Evolutionary conservation across 768 basidiomycete species (phyloP).

Genomic region (Suillus placidus): DNA sequence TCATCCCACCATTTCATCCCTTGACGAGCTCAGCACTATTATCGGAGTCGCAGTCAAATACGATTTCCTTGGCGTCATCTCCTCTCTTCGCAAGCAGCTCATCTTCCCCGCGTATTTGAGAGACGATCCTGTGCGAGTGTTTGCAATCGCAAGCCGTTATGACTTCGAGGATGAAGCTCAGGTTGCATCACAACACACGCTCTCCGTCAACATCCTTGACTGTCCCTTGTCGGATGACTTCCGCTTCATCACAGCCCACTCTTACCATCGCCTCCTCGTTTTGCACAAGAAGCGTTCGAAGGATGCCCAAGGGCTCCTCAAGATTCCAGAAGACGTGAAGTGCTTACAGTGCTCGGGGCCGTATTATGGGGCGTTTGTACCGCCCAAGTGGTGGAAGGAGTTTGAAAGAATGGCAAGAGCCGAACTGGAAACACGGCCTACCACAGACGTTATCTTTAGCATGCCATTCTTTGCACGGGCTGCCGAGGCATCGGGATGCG

Average conservation of each 20-base stretch:
- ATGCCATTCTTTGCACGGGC: constrained; percentile 59
- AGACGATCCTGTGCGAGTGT: constrained; percentile 59
- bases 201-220: constrained; percentile 54
- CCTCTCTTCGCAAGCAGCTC: constrained; percentile 53
- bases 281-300: constrained; percentile 58
- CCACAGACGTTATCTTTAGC: constrained; percentile 61
- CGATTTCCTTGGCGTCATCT: constrained; percentile 52
- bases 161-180: constrained; percentile 65
- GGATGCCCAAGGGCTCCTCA: constrained; percentile 51
- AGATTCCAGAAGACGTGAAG: constrained; percentile 50
- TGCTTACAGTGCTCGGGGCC: constrained; percentile 71
- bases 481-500: constrained; percentile 54
- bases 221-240: constrained; percentile 64
- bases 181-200: constrained; percentile 61
- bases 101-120: constrained; percentile 51
- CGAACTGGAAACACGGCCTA: constrained; percentile 59
- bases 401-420: constrained; percentile 58
- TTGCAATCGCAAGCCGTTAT: constrained; percentile 69
- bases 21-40: constrained; percentile 56
- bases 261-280: constrained; percentile 64
- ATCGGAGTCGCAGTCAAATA: constrained; percentile 65
- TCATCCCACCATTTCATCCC: constrained; percentile 50
- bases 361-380: constrained; percentile 44
- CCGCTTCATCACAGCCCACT: constrained; percentile 65
- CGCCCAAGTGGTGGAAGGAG: constrained; percentile 72